Base-by-base conservation (phyloP, 164 flowering plant genomes). In the Umbilicus rupestris region DNA sequence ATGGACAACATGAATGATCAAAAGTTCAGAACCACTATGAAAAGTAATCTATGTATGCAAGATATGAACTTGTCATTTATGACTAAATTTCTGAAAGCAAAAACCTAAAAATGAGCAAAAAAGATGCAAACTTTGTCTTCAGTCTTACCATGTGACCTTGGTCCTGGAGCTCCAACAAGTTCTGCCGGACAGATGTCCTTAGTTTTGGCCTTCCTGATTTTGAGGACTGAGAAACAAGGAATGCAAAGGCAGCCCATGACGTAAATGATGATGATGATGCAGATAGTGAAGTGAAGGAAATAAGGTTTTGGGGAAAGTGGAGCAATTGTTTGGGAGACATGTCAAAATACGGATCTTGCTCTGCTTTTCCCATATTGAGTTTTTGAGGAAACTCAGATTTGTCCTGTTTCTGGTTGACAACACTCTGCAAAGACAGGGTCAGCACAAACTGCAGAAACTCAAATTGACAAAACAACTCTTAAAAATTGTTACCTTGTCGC, bases 181-280 rank as follows among this genome's bases (percentile, higher is more conserved):
- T 8, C 30, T 22, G 29, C 58, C 20, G 58, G 58, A 52, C 29
- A 29, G 30, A 24, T 24, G 11, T 52, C 58, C 30, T 22, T 22
- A 8, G 29, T 24, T 26, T 52, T 52, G 30, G 8, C 58, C 58
- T 24, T 52, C 58, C 14, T 20, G 2, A 52, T 22, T 22, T 49
- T 52, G 14, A 24, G 58, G 30, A 52, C 58, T 24, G 16, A 52
- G 58, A 52, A 49, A 52, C 58, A 52, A 52, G 58, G 58, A 29
- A 52, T 22, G 58, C 58, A 22, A 24, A 52, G 30, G 58, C 58
- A 52, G 8, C 58, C 58, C 29, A 22, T 52, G 58, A 22, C 22
- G 45, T 11, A 16, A 52, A 52, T 26, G 22, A 52, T 22, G 5
- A 22, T 52, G 58, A 52, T 47, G n/a, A 19, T 52, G 19, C 20